These are phyloP conservation scores for Fusarium robinianum DNA, from an alignment of 2,329 filamentous ascomycete species.

Conservation along the genomic window DNA sequence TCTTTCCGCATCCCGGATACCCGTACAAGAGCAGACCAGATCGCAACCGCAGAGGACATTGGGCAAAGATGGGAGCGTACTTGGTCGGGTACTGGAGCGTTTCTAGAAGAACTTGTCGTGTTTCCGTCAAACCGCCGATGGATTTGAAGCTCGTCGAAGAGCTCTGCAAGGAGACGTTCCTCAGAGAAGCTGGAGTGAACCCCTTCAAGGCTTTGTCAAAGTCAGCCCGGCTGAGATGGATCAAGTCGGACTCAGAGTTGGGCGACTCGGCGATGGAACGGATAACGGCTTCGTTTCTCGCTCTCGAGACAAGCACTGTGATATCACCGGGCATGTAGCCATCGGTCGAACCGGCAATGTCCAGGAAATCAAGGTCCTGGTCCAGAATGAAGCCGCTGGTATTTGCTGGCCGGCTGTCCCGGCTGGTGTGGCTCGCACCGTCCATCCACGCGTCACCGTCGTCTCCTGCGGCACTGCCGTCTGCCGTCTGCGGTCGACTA, in stretches of 20 bases:
- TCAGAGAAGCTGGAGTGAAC: conserved; percentile 92
- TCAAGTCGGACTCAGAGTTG: conserved; percentile 51
- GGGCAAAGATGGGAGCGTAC: conserved; percentile 95
- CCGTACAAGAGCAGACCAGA: conserved; percentile 93
- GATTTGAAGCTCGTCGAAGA: conserved; percentile 91
- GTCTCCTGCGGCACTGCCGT: conserved; percentile 60
- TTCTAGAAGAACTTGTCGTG: conserved; percentile 88
- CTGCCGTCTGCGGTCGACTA: conserved; percentile 61
- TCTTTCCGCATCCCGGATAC: conserved; percentile 96
- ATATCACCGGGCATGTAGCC: conserved; percentile 98
- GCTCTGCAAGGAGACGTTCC: conserved; percentile 91
- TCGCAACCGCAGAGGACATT: conserved; percentile 91
- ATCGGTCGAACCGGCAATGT: conserved; percentile 91
- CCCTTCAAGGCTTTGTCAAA: conserved; percentile 85
- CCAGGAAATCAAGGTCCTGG: conserved; percentile 81
- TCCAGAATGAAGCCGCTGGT: conserved; percentile 73
- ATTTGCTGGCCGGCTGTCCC: conserved; percentile 40
- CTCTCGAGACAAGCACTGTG: conserved; percentile 80
- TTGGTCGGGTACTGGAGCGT: conserved; percentile 97
- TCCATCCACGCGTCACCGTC: conserved; percentile 75
- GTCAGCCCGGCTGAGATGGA: conserved; percentile 73
- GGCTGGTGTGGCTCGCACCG: conserved; percentile 63
- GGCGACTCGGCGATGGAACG: conserved; percentile 68
- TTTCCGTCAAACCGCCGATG: conserved; percentile 86
- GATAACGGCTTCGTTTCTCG: conserved; percentile 90